Conservation (phyloP, 1,284 basidiomycete genomes). For the Coniferiporia sulphurascens region DNA sequence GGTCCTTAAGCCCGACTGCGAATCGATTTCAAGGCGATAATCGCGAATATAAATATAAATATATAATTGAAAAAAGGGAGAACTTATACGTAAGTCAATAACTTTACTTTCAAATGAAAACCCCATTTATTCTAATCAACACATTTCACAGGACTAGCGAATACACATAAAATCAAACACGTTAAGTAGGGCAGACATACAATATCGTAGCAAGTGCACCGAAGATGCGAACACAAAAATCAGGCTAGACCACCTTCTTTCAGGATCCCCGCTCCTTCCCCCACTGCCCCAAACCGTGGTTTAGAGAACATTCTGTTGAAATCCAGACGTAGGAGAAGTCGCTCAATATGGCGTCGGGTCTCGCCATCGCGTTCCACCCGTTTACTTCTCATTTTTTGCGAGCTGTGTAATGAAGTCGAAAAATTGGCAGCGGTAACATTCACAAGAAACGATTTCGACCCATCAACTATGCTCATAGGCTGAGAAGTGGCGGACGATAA, state of each 20-base stretch:
- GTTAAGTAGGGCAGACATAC: too few relatives aligned
- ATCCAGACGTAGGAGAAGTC: constrained; percentile 76
- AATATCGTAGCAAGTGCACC: too few relatives aligned
- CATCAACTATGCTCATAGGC: constrained; percentile 54
- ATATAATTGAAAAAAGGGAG: too few relatives aligned
- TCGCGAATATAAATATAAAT: too few relatives aligned
- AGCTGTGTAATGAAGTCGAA: constrained; percentile 46
- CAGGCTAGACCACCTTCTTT: constrained; percentile 14
- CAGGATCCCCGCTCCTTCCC: constrained; percentile 28
- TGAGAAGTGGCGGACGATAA: constrained; percentile 69
- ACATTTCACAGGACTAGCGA: too few relatives aligned
- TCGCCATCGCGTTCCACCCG: constrained; percentile 53
- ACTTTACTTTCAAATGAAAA: too few relatives aligned
- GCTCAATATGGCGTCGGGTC: constrained; percentile 75
- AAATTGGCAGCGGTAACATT: constrained; percentile 47
- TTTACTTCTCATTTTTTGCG: constrained; percentile 42
- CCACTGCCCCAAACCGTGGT: constrained; percentile 44
- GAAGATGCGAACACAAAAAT: background rate
- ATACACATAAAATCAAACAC: too few relatives aligned
- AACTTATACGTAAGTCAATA: too few relatives aligned
- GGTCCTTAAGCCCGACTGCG: background rate
- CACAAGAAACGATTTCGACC: constrained; percentile 63
- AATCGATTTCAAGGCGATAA: too few relatives aligned
- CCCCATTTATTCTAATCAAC: too few relatives aligned
- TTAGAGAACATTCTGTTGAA: constrained; percentile 78